Conservation (phyloP, 106 monocot genomes). For the Xerophyta viscosa region DNA sequence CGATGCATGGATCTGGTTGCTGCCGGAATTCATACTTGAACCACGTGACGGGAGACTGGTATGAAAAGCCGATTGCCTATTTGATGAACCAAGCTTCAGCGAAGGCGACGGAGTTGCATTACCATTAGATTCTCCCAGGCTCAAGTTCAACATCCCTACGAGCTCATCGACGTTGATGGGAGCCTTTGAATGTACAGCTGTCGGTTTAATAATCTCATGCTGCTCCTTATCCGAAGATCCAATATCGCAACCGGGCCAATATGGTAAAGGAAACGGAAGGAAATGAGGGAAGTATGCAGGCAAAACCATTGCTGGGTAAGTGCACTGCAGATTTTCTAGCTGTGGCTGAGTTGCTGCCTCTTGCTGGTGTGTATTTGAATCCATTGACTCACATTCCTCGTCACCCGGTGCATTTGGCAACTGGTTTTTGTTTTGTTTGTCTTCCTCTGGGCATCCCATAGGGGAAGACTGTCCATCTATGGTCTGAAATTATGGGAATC, state of each 20-base stretch:
- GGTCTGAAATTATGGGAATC: slow-evolving; percentile 35
- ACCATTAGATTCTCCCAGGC: slow-evolving; percentile 35
- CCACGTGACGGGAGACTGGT: slow-evolving; percentile 37
- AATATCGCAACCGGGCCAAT: slow-evolving; percentile 26
- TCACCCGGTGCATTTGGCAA: slow-evolving; percentile 20
- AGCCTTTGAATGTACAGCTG: slow-evolving; percentile 52
- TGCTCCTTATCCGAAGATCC: slow-evolving; percentile 11
- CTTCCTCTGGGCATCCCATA: slow-evolving; percentile 28
- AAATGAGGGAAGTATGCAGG: slow-evolving; percentile 55
- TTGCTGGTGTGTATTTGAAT: slow-evolving; percentile 40
- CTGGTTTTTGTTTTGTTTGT: slow-evolving; percentile 15
- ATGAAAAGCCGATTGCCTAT: slow-evolving; percentile 80
- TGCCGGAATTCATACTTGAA: slow-evolving; percentile 29
- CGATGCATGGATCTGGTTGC: slow-evolving; percentile 25
- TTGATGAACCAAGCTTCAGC: slow-evolving; percentile 31
- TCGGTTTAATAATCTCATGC: slow-evolving; percentile 72
- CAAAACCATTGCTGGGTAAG: slow-evolving; percentile 46
- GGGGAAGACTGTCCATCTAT: slow-evolving; percentile 31
- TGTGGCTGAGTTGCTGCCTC: slow-evolving; percentile 15
- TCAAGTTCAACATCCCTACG: slow-evolving; percentile 63
- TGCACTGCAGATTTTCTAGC: slow-evolving; percentile 19
- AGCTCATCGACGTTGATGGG: slow-evolving; percentile 64
- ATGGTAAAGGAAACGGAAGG: slow-evolving; percentile 38
- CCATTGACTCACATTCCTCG: slow-evolving; percentile 70
- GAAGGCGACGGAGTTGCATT: slow-evolving; percentile 22